Conservation (phyloP, 73 alveolate species). For the Symbiodinium natans region DNA sequence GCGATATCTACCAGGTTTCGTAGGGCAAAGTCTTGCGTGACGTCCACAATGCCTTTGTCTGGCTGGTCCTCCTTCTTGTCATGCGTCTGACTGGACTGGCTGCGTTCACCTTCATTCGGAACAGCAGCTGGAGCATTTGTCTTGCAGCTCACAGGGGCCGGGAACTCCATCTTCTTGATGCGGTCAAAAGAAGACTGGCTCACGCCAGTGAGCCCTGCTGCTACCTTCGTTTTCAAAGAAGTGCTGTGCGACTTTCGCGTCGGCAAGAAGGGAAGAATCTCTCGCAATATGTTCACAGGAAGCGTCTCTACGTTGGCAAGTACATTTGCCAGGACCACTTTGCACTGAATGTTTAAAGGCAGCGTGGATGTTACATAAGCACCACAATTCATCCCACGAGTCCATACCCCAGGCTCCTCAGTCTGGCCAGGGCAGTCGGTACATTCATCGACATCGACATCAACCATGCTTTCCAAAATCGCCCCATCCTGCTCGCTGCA, state of each 20-base stretch:
- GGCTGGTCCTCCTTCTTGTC: not conserved
- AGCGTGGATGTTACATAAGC: not conserved
- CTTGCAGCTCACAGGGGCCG: not conserved
- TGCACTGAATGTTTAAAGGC: not conserved
- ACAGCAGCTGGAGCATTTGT: too few relatives aligned
- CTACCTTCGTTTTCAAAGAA: not conserved
- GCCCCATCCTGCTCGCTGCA: too few relatives aligned
- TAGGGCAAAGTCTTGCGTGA: not conserved
- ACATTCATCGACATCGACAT: too few relatives aligned
- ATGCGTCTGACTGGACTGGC: too few relatives aligned
- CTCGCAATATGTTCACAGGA: not conserved
- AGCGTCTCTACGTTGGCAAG: not conserved
- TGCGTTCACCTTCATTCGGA: not conserved
- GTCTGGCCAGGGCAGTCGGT: too few relatives aligned
- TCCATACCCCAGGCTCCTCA: too few relatives aligned
- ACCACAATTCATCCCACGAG: not conserved
- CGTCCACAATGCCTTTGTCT: not conserved
- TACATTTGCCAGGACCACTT: not conserved
- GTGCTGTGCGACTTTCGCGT: not conserved
- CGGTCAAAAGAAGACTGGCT: not conserved
- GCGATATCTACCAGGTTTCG: not conserved
- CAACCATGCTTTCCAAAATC: too few relatives aligned
- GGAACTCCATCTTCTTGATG: not conserved
- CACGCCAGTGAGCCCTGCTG: not conserved
- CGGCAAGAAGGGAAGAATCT: not conserved